phyloP scores from a whole-genome alignment of 805 yeast genomes.

The Sugiyamaella americana region DNA sequence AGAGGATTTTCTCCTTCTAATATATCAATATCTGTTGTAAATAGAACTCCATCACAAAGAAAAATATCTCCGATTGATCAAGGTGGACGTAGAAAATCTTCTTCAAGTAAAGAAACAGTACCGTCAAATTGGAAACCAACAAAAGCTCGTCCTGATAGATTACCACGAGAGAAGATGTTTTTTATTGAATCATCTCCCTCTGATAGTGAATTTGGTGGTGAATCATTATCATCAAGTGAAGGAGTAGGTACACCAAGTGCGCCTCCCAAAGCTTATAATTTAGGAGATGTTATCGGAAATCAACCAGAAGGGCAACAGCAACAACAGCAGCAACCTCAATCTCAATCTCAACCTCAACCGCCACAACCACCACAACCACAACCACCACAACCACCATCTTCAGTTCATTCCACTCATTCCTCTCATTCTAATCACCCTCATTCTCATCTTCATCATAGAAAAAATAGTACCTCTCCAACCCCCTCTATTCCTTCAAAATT shows the following conservation, averaged over 20 bases:
- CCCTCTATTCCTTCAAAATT: no score
- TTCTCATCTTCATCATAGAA: background rate
- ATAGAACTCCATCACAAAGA: slow-evolving; percentile 14
- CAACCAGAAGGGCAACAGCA: no score
- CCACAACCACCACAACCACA: background rate
- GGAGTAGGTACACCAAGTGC: background rate
- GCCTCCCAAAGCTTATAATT: background rate
- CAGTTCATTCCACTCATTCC: background rate
- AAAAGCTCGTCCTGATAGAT: slow-evolving; percentile 21
- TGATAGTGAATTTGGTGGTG: slow-evolving; percentile 29
- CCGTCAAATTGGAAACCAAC: slow-evolving; percentile 16
- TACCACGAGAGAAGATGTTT: slow-evolving; percentile 32
- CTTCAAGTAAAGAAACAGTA: slow-evolving; percentile 4
- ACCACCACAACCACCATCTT: background rate
- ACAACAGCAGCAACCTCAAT: no score
- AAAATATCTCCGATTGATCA: background rate
- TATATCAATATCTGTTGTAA: slow-evolving; percentile 29
- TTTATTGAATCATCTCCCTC: slow-evolving; percentile 36
- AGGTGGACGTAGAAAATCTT: background rate
- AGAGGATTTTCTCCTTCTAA: slow-evolving; percentile 36
- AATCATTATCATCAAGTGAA: slow-evolving; percentile 20
- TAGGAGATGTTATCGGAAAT: background rate
- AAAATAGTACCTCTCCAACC: no score
- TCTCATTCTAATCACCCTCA: background rate
- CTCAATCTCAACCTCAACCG: background rate